phyloP scores from a whole-genome alignment of 169 alveolate species.

The Plasmodium billcollinsi region DNA sequence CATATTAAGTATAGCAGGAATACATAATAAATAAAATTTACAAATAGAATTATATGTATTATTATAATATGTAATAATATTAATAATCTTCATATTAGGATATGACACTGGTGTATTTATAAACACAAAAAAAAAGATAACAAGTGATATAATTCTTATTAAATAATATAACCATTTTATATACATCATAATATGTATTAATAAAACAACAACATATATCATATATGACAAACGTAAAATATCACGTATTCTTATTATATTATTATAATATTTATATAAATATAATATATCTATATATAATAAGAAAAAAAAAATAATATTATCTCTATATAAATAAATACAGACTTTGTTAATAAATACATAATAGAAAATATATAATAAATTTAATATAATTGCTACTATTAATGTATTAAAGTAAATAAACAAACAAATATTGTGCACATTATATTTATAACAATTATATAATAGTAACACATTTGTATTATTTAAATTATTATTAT shows the following conservation, averaged over 20 bases:
- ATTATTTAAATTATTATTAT: too few relatives aligned
- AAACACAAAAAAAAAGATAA: conserved; percentile 4
- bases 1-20: not conserved
- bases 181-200: not conserved
- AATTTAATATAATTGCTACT: too few relatives aligned
- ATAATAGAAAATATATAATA: too few relatives aligned
- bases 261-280: not conserved
- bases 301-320: too few relatives aligned
- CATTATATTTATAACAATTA: too few relatives aligned
- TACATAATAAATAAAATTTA: not conserved
- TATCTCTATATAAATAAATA: too few relatives aligned
- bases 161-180: not conserved
- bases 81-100: not conserved
- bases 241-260: not conserved
- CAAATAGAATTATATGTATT: conserved; percentile 2
- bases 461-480: too few relatives aligned
- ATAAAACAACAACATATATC: conserved; percentile 1
- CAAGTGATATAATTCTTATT: not conserved
- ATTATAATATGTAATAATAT: not conserved
- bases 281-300: not conserved
- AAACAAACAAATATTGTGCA: too few relatives aligned
- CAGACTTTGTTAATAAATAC: too few relatives aligned
- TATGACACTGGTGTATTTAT: not conserved
- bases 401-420: too few relatives aligned
- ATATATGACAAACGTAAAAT: not conserved